Base-by-base conservation (phyloP, 2,329 filamentous ascomycete genomes). In the Colletotrichum endophyticum region DNA sequence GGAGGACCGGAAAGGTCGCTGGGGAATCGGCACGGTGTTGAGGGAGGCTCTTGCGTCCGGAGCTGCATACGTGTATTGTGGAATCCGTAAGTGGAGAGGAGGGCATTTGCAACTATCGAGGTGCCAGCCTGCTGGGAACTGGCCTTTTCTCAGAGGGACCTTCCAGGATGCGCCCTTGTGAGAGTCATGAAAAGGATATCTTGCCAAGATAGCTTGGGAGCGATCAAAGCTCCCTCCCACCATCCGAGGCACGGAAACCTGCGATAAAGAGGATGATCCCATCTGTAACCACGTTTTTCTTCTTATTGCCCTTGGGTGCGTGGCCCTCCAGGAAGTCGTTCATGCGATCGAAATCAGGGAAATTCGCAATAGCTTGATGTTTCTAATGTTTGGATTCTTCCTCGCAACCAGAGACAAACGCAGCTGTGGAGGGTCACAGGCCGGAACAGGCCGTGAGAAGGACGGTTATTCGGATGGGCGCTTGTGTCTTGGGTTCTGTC, bases 61-160 rank as follows among this genome's bases (percentile, higher is more conserved):
- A 63, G 19, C 3, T 28, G 49, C 49, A 36, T 68, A 19, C 28
- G 53, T 25, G 66, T 16, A 69, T 44, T 69, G 66, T 61, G 32
- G 66, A 44, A 63, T 30, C 44, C 44, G 44, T 3, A 53, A 22
- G 44, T 53, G 53, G 27, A 30, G 22, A 53, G 30, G 56, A 22
- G 13, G 39, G 49, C 30, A 61, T 61, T 69, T 69, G 66, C 66
- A 69, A 69, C 53, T 69, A 69, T 69, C 66, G 66, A 69, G 66
- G 66, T 30, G 53, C 32, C 11, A 69, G 22, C 22, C 7, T 22
- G 16, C 66, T 32, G 66, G 66, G 66, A 69, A 44, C n/a, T 22
- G 44, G 30, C 66, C 57, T 59, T n/a, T 56, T 61, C 15, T n/a
- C 22, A 28, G 11, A 30, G 22, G 0, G 0, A 53, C 44, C 11